Evolutionary conservation across 2,329 filamentous ascomycete species (phyloP).

Genomic region (Diaporthe longicolla): DNA sequence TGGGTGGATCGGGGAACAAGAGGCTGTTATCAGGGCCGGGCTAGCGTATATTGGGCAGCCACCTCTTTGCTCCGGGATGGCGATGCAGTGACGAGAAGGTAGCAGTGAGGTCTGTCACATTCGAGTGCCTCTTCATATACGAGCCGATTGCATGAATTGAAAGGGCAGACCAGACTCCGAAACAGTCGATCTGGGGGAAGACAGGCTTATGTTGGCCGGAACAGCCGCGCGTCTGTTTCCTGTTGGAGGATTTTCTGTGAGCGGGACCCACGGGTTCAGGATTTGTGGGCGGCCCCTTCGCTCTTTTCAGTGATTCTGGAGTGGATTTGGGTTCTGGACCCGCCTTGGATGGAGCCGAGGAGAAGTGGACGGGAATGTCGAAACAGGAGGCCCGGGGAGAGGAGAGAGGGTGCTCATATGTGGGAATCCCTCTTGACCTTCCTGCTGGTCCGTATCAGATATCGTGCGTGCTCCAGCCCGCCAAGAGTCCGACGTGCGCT

Average conservation of each 20-base stretch:
- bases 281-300: conserved; percentile 1
- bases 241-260: background rate
- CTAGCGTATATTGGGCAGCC: conserved; percentile 31
- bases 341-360: conserved; percentile 10
- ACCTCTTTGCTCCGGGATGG: conserved; percentile 4
- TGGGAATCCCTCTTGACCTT: conserved; percentile 19
- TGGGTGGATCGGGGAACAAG: background rate
- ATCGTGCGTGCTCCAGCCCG: conserved; percentile 39
- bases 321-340: background rate
- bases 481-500: conserved; percentile 38
- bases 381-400: conserved; percentile 32
- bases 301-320: background rate
- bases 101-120: conserved; percentile 4
- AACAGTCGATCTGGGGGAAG: conserved; percentile 22
- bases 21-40: conserved; percentile 20
- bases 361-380: conserved; percentile 15
- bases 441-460: conserved; percentile 41
- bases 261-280: background rate
- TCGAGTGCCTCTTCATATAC: conserved; percentile 22
- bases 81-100: background rate
- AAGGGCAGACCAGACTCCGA: conserved; percentile 22
- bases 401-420: conserved; percentile 38
- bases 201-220: conserved; percentile 10
- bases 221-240: conserved; percentile 41
- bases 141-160: conserved; percentile 1